Conservation (phyloP, 2,329 filamentous ascomycete genomes). For the Xylariomycetidae sp. region DNA sequence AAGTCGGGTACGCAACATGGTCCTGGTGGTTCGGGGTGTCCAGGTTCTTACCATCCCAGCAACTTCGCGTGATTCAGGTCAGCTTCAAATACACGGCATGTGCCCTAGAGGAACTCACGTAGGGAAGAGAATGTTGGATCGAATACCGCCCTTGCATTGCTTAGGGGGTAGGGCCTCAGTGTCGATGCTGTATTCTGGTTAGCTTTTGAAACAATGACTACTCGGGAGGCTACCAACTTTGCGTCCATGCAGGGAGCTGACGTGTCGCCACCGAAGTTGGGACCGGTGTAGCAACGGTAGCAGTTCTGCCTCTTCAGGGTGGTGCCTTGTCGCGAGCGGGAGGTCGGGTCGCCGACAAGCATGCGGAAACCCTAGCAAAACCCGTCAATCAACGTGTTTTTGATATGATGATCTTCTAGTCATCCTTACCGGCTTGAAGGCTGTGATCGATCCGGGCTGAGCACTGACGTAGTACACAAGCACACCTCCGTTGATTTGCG, state of each 20-base stretch:
- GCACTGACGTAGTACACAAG: slow-evolving; percentile 40
- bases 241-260: slow-evolving; percentile 37
- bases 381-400: slow-evolving; percentile 32
- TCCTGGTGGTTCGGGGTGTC: slow-evolving; percentile 42
- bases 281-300: slow-evolving; percentile 39
- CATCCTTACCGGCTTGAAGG: slow-evolving; percentile 38
- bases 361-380: slow-evolving; percentile 41
- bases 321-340: slow-evolving; percentile 25
- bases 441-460: slow-evolving; percentile 36
- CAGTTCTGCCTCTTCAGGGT: slow-evolving; percentile 32
- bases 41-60: slow-evolving; percentile 47
- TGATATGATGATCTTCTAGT: slow-evolving; percentile 29
- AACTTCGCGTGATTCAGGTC: too few relatives aligned
- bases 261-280: slow-evolving; percentile 38
- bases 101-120: slow-evolving; percentile 48
- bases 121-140: slow-evolving; percentile 40
- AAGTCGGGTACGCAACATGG: slow-evolving; percentile 44
- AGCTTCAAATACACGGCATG: too few relatives aligned
- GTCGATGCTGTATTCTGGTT: slow-evolving; percentile 27
- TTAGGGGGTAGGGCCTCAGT: slow-evolving; percentile 31
- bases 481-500: slow-evolving; percentile 35
- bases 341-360: slow-evolving; percentile 37
- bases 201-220: slow-evolving; percentile 10
- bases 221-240: slow-evolving; percentile 14
- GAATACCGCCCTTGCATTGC: slow-evolving; percentile 37